Evolutionary conservation across 306 rosid genomes (phyloP).

Genomic region (Sechiopsis laciniata): DNA sequence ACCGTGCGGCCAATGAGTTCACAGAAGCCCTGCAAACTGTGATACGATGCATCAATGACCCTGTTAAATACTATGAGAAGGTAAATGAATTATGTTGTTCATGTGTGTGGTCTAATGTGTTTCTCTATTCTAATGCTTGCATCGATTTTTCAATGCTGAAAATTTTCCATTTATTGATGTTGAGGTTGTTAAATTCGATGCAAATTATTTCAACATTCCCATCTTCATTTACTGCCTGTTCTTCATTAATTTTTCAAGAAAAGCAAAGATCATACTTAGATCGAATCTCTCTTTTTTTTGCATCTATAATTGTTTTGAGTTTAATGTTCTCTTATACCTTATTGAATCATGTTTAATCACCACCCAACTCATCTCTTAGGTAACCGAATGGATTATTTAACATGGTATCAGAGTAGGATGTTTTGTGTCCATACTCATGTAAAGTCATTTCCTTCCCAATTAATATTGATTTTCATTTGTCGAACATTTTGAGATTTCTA

Average conservation of each 20-base stretch:
- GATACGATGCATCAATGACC: slow-evolving; percentile 54
- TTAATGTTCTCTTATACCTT: too few relatives aligned
- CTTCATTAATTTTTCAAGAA: neutral
- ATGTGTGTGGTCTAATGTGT: neutral
- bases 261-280: too few relatives aligned
- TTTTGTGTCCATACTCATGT: too few relatives aligned
- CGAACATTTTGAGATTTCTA: too few relatives aligned
- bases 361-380: too few relatives aligned
- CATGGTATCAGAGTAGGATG: too few relatives aligned
- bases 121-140: neutral
- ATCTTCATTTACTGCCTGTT: neutral
- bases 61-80: slow-evolving; percentile 66
- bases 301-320: too few relatives aligned
- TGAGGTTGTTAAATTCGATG: neutral
- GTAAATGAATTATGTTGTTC: slow-evolving; percentile 20
- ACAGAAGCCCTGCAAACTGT: slow-evolving; percentile 47
- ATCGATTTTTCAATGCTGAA: neutral
- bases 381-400: too few relatives aligned
- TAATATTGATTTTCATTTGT: too few relatives aligned
- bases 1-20: slow-evolving; percentile 31
- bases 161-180: neutral
- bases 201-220: neutral
- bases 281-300: too few relatives aligned
- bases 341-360: too few relatives aligned
- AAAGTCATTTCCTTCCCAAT: too few relatives aligned